Percentiles rank a stretch among this genome's conserved stretches.
Conservation (phyloP, 2,329 filamentous ascomycete species). For the Knoxdaviesia proteae region DNA sequence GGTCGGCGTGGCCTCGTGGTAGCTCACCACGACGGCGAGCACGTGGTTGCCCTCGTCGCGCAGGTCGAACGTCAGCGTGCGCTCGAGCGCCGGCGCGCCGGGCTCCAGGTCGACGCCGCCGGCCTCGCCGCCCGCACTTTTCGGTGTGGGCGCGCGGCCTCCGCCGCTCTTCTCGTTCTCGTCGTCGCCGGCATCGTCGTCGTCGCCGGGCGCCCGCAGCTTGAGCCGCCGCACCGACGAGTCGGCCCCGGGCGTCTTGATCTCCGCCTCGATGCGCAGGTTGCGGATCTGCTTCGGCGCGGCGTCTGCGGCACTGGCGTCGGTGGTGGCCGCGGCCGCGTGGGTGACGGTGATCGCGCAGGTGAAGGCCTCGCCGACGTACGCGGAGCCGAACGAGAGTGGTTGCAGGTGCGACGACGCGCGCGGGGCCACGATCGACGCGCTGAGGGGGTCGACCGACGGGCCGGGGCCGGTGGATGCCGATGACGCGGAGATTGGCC, state of each 20-base stretch:
- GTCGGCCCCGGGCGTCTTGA: conserved; percentile 61
- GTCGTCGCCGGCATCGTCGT: conserved; percentile 4
- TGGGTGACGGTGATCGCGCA: conserved; percentile 96
- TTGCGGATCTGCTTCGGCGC: conserved; percentile 39
- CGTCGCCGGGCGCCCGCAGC: conserved; percentile 22
- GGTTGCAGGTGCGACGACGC: conserved; percentile 24
- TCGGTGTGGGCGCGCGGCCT: conserved; percentile 13
- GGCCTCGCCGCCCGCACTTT: conserved; percentile 33
- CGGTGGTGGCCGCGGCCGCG: conserved; percentile 3
- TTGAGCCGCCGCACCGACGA: conserved; percentile 39
- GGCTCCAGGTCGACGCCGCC: conserved; percentile 30
- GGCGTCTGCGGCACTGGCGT: not conserved
- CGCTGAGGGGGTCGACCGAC: conserved; percentile 39
- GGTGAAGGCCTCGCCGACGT: conserved; percentile 85
- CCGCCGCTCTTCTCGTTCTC: conserved; percentile 5
- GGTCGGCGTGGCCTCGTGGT: conserved; percentile 65
- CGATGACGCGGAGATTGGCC: conserved; percentile 18
- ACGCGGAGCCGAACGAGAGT: conserved; percentile 78
- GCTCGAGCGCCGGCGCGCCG: conserved; percentile 49
- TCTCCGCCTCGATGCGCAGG: conserved; percentile 71
- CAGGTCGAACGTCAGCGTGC: conserved; percentile 65
- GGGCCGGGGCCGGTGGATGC: conserved; percentile 30
- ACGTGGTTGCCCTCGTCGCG: conserved; percentile 92
- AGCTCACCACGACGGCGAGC: conserved; percentile 78
- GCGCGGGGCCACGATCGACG: conserved; percentile 20